phyloP scores from a whole-genome alignment of 768 basidiomycete genomes.

The Guyanaporus albipodus region DNA sequence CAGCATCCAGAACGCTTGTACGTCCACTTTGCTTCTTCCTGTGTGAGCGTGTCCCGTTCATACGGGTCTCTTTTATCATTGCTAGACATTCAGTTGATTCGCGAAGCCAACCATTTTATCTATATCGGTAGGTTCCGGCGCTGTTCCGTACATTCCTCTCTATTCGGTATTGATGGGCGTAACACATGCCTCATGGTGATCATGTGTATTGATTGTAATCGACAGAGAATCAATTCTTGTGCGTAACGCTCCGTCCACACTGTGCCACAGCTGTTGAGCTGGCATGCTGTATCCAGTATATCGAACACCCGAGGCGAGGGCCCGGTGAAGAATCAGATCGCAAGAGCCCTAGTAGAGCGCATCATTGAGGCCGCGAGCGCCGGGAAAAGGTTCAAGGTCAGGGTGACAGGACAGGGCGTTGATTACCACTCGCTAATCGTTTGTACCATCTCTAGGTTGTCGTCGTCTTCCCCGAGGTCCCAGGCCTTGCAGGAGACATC shows the following conservation, averaged over 20 bases:
- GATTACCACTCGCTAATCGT: not conserved
- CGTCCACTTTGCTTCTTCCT: conserved; percentile 30
- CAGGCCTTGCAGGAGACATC: conserved; percentile 85
- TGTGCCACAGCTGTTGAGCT: conserved; percentile 1
- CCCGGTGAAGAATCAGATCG: conserved; percentile 80
- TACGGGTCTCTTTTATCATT: not conserved
- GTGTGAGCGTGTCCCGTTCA: conserved; percentile 1
- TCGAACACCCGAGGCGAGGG: conserved; percentile 63
- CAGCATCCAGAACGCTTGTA: conserved; percentile 92
- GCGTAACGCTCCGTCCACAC: conserved; percentile 25
- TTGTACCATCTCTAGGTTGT: conserved; percentile 55
- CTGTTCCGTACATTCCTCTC: not conserved
- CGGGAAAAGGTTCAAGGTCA: conserved; percentile 73
- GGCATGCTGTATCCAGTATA: conserved; percentile 47
- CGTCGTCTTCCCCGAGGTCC: conserved; percentile 85
- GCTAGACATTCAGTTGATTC: conserved; percentile 73
- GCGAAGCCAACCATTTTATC: conserved; percentile 82
- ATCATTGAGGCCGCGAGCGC: conserved; percentile 75
- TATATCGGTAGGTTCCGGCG: conserved; percentile 73
- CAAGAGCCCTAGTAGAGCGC: conserved; percentile 74
- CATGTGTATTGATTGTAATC: not conserved
- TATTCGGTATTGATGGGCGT: conserved; percentile 9
- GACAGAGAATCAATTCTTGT: conserved; percentile 86
- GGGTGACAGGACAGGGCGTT: not conserved
- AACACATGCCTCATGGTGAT: conserved; percentile 12